Base-by-base conservation (phyloP, 1,139 yeast species). In the Nakaseomyces nivariensis region DNA sequence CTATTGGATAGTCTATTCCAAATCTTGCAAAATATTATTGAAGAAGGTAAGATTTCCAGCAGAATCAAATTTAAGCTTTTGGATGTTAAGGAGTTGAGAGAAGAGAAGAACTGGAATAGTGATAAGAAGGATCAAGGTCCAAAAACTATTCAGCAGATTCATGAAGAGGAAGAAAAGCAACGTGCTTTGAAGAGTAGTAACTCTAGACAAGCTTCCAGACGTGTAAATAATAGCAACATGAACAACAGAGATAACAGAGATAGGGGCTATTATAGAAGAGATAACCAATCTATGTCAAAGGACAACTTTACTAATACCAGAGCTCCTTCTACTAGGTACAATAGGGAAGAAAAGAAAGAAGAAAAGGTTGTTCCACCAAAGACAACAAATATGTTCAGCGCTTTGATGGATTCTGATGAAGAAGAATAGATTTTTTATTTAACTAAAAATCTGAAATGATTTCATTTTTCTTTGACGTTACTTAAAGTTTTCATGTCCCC, bases 131-230 rank as follows among this genome's bases (percentile, higher is more conserved):
- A 78, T 51, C 78, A 81, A 61, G 97, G 97, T 48, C 97, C 97
- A 62, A 90, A 89, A 75, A 92, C 97, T 10, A 81, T 92, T 59
- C 79, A 82, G 51, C 94, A 90, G 71, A 88, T 92, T 62, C 97
- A 90, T 67, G 82, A 82, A 63, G 77, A 81, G 58, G 89, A 83
- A 50, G 82, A 80, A 59, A 76, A 74, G 62, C 82, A 80, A 45
- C 73, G 72, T 54, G 57, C 52, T 50, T 54, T 56, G 46, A 59
- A 60, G 48, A 59, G 52, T 50, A 59, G 52, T 51, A 55, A 53
- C 36, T 60, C 63, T 9, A 63, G 64, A 52, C 55, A 57, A 22
- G 52, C 57, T 52, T 67, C 64, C 45, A 66, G 64, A 58, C 67
- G 65, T 56, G 53, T 55, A 45, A 40, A 45, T 45, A 40, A 46